Percentiles rank a stretch among this genome's conserved stretches.
Evolutionary conservation across 108 stramenopile species (phyloP).

Genomic region (Pelagomonas calceolata): DNA sequence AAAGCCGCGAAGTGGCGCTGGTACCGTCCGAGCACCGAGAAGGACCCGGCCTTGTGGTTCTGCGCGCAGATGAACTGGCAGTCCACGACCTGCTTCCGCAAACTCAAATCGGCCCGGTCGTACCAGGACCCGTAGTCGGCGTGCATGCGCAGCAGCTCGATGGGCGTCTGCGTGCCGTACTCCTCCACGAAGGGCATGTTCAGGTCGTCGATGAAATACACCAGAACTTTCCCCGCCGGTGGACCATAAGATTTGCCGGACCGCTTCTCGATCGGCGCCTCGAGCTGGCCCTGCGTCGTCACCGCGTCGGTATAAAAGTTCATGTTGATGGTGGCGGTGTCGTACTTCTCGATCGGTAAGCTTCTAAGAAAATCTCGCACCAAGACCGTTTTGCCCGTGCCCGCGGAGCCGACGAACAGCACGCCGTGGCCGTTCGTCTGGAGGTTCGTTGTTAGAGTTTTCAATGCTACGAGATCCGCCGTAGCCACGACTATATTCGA

Average conservation of each 20-base stretch:
- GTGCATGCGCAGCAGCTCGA: constrained; percentile 27
- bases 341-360: not conserved
- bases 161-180: constrained; percentile 39
- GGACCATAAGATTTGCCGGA: constrained; percentile 35
- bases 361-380: constrained; percentile 23
- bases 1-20: constrained; percentile 34
- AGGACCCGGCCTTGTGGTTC: constrained; percentile 31
- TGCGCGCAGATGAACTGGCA: constrained; percentile 23
- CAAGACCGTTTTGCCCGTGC: constrained; percentile 34
- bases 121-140: constrained; percentile 29
- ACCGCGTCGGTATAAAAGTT: constrained; percentile 37
- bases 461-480: constrained; percentile 18
- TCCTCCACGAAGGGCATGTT: constrained; percentile 36
- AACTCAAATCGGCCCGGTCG: constrained; percentile 25
- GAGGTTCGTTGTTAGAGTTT: constrained; percentile 16
- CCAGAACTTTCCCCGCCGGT: constrained; percentile 9
- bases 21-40: constrained; percentile 22
- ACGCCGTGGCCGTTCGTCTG: constrained; percentile 11
- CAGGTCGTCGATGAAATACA: constrained; percentile 36
- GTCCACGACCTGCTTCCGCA: constrained; percentile 26
- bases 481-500: constrained; percentile 26
- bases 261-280: constrained; percentile 35
- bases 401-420: constrained; percentile 31
- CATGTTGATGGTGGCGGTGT: constrained; percentile 32
- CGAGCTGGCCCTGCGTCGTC: constrained; percentile 29